phyloP scores from a whole-genome alignment of 306 rosid species.

The Begonia masoniana region DNA sequence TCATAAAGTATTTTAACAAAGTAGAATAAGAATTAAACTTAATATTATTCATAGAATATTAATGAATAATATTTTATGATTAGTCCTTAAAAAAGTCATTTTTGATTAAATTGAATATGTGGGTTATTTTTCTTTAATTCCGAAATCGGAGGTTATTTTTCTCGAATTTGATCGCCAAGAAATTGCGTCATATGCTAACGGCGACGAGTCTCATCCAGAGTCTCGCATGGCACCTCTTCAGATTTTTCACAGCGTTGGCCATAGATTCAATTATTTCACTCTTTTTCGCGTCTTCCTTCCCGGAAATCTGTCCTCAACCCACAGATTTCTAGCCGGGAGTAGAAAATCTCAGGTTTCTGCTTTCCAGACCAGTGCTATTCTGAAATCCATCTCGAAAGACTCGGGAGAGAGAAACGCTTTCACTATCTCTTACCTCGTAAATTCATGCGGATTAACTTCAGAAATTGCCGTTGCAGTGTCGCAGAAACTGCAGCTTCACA shows the following conservation, averaged over 20 bases:
- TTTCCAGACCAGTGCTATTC: neutral
- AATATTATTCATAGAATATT: too few species aligned
- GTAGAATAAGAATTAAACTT: too few species aligned
- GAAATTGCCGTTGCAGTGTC: conserved; percentile 14
- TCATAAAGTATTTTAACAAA: too few species aligned
- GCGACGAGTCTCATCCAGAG: neutral
- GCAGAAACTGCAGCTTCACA: conserved; percentile 8
- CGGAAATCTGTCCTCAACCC: neutral
- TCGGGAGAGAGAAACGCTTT: neutral
- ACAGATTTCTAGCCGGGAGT: neutral
- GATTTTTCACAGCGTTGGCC: conserved; percentile 3
- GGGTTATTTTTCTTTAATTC: too few species aligned
- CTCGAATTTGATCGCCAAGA: too few species aligned
- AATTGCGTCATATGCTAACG: too few species aligned
- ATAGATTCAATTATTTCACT: neutral
- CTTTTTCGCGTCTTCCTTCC: neutral
- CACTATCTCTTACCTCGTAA: conserved; percentile 16
- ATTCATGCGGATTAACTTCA: conserved; percentile 19
- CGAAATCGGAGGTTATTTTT: too few species aligned
- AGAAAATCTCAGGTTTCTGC: neutral
- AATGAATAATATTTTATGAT: too few species aligned
- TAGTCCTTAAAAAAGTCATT: too few species aligned
- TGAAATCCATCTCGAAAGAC: neutral
- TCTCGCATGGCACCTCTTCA: neutral
- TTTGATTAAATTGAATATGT: too few species aligned